Base-by-base conservation (phyloP, 352 stramenopile genomes). In the Pythium aphanidermatum region DNA sequence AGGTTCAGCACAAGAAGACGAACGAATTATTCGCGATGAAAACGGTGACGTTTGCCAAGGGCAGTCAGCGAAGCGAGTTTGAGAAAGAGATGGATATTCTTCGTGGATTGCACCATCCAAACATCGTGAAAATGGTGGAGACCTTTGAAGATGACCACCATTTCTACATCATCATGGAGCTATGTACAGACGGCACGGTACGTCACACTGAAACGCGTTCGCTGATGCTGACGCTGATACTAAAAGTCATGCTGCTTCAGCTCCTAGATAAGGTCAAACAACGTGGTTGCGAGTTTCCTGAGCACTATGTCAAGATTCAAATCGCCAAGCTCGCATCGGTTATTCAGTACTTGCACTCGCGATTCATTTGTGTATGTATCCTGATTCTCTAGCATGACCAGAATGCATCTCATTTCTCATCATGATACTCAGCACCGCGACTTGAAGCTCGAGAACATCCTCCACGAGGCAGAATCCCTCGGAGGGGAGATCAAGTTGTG, bases 131-230 rank as follows among this genome's bases (percentile, higher is more conserved):
- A 14, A 84, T 92, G 68, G 35, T 89, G 5, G 79, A 92, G 46
- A 92, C 79, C 1, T 92, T 74, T 28, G 77, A 92, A 52, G 73
- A 85, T 27, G 52, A 66, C 25, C 60, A 83, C 37, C 74, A 88
- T 43, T 89, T 92, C 50, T 85, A 83, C 50, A 89, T 92, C 55
- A 86, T 92, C 66, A 92, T 92, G 79, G 79, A 92, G 52, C 71
- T 92, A 23, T 78, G 72, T 29, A 58, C 67, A 8, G 70, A 68
- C 4, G 79, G 79, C 43, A 88, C 75, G 38, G 71, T 83, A 51
- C 2, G 63, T 50, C 19, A 3, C 3, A 49, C n/a, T n/a, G n/a
- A n/a, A n/a, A n/a, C n/a, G n/a, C n/a, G n/a, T n/a, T n/a, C n/a
- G n/a, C n/a, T n/a, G n/a, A n/a, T n/a, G n/a, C n/a, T n/a, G n/a